Evolutionary conservation across 768 basidiomycete genomes (phyloP), one percentile per base, ranked within the genome.

Genomic region (Trametes maxima): DNA sequence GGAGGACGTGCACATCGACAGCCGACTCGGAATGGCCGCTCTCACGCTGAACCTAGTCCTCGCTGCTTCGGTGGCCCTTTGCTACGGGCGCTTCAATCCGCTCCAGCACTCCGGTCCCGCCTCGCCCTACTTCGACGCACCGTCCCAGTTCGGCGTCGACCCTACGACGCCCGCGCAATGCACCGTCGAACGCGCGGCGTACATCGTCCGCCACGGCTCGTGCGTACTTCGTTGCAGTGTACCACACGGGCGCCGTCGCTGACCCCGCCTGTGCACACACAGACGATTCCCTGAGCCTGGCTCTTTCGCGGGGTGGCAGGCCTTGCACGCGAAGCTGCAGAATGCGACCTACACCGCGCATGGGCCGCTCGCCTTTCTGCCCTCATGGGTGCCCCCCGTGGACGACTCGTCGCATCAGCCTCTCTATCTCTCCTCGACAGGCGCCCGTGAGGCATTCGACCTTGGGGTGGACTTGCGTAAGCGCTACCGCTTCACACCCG

Each of bases 131-230:
- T 80, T 80, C 54, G 72, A 76, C 46, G 78, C 79, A 4, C 78
- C 79, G 0, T 69, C 74, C 3, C 78, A 76, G 57, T 69, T 65
- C 22, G 76, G 73, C 11, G 73, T 80, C 36, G 46, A 72, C 0
- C 22, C 48, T 5, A 62, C 67, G 1, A 77, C 74, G 2, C 79
- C 79, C 2, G 52, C 67, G 1, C 76, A 76, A 22, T 80, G 79
- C 57, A 65, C 68, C 2, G 77, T 80, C 0, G 78, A 79, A 37
- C 78, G 78, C 60, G 78, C 79, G 0, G 78, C 78, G 3, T 80
- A 79, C 56, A 78, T 79, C 14, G 57, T 78, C 1, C 75, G 79
- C 0, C 79, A 80, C 62, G 79, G 78, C 57, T 72, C 78, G 77
- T 76, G 56, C 40, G 75, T 70, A 16, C 3, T 33, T 35, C n/a